A percentile compares a stretch with the other conserved stretches of the same genome.
These are phyloP conservation scores for Chaetomium olivaceum DNA, from an alignment of 2,329 filamentous ascomycete species.

Conservation along the genomic window DNA sequence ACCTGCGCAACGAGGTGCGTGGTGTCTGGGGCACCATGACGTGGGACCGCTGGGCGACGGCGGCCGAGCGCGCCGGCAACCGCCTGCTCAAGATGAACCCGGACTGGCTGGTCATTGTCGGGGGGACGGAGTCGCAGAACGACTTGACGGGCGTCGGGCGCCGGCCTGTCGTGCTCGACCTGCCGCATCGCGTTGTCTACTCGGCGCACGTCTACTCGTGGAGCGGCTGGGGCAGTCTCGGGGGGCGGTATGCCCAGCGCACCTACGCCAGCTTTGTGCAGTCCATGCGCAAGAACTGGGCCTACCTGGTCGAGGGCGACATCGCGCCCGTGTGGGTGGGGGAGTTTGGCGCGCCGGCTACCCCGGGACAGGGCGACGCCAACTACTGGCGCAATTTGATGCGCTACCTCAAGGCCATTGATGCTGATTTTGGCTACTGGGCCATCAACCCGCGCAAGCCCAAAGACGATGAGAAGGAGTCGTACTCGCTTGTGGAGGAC, in stretches of 20 bases:
- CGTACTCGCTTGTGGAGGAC: constrained; percentile 62
- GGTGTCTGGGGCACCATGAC: constrained; percentile 69
- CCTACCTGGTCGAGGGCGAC: constrained; percentile 58
- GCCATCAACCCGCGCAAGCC: constrained; percentile 68
- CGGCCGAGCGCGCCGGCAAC: constrained; percentile 64
- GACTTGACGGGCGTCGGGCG: constrained; percentile 58
- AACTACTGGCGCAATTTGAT: constrained; percentile 68
- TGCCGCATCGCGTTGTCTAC: constrained; percentile 61
- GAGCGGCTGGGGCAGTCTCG: constrained; percentile 67
- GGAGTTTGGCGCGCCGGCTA: constrained; percentile 62
- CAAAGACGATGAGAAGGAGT: constrained; percentile 56
- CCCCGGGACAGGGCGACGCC: constrained; percentile 55
- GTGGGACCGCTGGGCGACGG: constrained; percentile 64
- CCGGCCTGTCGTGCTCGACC: constrained; percentile 59
- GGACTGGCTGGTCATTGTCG: constrained; percentile 68
- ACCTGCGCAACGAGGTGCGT: constrained; percentile 69
- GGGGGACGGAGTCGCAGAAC: constrained; percentile 67
- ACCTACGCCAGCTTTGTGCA: constrained; percentile 62
- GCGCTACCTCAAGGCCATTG: constrained; percentile 56
- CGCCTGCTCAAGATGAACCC: constrained; percentile 58
- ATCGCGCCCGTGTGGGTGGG: constrained; percentile 67
- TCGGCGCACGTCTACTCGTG: constrained; percentile 69
- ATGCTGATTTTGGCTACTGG: constrained; percentile 71
- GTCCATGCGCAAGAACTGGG: constrained; percentile 67
- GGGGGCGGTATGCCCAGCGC: constrained; percentile 61